Base-by-base conservation (phyloP, 1,284 basidiomycete genomes). In the Phenoliferia sp. region DNA sequence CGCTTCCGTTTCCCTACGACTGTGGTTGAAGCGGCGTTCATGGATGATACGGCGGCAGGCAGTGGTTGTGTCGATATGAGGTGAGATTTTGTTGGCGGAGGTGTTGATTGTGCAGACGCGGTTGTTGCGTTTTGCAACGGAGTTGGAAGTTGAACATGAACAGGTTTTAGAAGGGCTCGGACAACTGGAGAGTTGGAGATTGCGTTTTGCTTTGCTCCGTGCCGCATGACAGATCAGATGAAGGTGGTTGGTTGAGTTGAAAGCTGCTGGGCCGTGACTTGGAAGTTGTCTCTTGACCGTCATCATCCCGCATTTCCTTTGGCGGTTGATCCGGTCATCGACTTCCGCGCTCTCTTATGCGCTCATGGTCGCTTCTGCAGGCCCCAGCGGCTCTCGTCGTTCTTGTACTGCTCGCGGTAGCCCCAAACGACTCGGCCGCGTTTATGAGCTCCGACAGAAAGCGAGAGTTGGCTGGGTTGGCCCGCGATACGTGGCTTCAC, bases 121-220 rank as follows among this genome's bases (percentile, higher is more conserved):
- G 39, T 6, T 26, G 48, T 52, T 26, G 39, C 39, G 12, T 44
- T 12, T 22, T 44, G 28, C 35, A 28, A 9, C 32, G 35, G 61
- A 57, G 50, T 19, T 6, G 68, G 69, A 12, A 72, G 16, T 36
- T 48, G 26, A 10, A 34, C 22, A 28, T 33, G 44, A 31, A 73
- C 68, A 4, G 72, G 72, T 34, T 64, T 62, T 63, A 73, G 69
- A 48, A 73, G 59, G 32, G 57, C 59, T 15, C 72, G 65, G 4
- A 73, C 72, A 64, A 69, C 31, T 12, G 72, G 72, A 1, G 64
- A 66, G 61, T 73, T 69, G 12, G 54, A 31, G 58, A 73, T 69
- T 5, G 67, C 66, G 55, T 71, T 59, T 28, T 34, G 33, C 16
- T 28, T 10, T 3, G 33, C 34, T n/a, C 57, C 57, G 57, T 36